Base-by-base conservation (phyloP, 2,329 filamentous ascomycete genomes). In the Escovopsis sp. region DNA sequence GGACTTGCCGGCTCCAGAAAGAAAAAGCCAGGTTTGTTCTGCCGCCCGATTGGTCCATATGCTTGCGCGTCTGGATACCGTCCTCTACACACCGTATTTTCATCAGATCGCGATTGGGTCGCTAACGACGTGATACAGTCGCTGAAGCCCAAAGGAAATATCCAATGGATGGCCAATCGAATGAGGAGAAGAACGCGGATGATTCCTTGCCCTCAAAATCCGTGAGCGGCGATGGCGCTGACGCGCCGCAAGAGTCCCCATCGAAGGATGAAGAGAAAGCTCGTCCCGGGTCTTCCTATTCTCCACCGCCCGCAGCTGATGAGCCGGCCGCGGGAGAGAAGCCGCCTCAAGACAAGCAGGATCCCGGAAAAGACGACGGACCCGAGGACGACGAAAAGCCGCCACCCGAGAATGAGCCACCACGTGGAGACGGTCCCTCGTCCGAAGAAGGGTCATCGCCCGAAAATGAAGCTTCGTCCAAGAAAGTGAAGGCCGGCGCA, bases 221-320 rank as follows among this genome's bases (percentile, higher is more conserved):
- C 40, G 60, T 66, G 36, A 61, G 63, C 45, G 66, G 66, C 47
- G 75, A 70, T 55, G 69, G 77, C 54, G 67, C 72, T 43, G 71
- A 77, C 53, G 69, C 64, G 51, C 65, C 76, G 47, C 74, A 68
- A 57, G 67, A 69, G 28, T 77, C 77, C 52, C 71, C 78, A 57
- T 51, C 64, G 40, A 49, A 56, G 41, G 56, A 63, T 41, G 61
- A 68, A 48, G 59, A 62, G 41, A 55, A 63, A 28, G 54, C 60
- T 38, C 54, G 60, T 38, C 56, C 59, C 38, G 53, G 59, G 42
- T 57, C 58, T 39, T 57, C 62, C 33, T 55, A 59, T 33, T 58
- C 62, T 26, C 62, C 67, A 38, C 62, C 67, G 18, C 60, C 67
- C 39, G 40, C 50, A 35, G 48, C 52, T 30, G 28, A 42, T 36